Base-by-base conservation (phyloP, 768 basidiomycete genomes). In the Termitomyces sp. region DNA sequence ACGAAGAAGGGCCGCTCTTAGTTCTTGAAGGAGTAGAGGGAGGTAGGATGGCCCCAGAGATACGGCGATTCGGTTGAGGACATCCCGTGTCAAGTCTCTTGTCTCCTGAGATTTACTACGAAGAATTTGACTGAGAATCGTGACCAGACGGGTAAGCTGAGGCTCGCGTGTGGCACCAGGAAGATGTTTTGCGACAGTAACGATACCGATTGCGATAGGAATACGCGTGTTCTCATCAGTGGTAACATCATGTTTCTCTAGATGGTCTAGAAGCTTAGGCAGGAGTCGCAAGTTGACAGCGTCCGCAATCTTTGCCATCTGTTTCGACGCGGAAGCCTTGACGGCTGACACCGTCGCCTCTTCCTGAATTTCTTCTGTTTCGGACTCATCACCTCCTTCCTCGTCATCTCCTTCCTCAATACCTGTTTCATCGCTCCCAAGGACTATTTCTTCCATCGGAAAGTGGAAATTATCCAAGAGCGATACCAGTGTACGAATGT, bases 31-130 rank as follows among this genome's bases (percentile, higher is more conserved):
- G 32, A 90, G 77, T 16, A 84, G 70, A 0, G 87, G 80, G 9
- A 98, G 83, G 67, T 90, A 92, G 0, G 78, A 71, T 0, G 90
- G 82, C 0, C 93, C 94, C 7, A 94, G 74, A 20, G 77, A 77
- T 13, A 86, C 76, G 1, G 83, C 84, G 47, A 98, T 93, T 49
- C 88, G 89, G 66, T 85, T 87, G 7, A 97, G 71, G 0, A 93
- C 88, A 52, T 94, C 90, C 14, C 93, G 81, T 6, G 87, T 83
- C 38, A 95, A 78, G 64, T 97, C 94, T 58, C 97, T 79, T 1
- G 92, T 93, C 63, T 98, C 94, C 67, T 95, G 93, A 14, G 94
- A 94, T 63, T 84, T 88, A 69, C 93, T 97, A n/a, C 93, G 88
- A 41, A 99, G 77, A 38, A 90, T 87, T 66, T 98, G 96, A 64